Base-by-base conservation (phyloP, 2,329 filamentous ascomycete species). In the Penicillium sp. region DNA sequence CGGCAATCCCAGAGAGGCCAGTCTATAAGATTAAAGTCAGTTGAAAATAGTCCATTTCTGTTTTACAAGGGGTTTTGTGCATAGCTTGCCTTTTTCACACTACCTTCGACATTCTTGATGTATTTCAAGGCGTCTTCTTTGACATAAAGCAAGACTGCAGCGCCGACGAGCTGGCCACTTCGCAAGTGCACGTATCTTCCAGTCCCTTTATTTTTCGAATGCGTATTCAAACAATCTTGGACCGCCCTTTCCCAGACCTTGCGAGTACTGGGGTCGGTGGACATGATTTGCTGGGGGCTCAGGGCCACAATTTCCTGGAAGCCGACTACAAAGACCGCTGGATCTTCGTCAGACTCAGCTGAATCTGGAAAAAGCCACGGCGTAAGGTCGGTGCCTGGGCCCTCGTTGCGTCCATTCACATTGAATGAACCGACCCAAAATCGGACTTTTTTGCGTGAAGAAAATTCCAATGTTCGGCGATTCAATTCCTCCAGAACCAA, bases 291-390 rank as follows among this genome's bases (percentile, higher is more conserved):
- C 70, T 97, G 93, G 14, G 95, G 94, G 64, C 91, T 97, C 43
- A 99, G 78, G 68, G 96, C 90, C n/a, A 99, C 94, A 59, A 99
- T 97, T 73, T 99, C 94, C 69, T 99, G 94, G 65, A 99, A 97
- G 0, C 91, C 94, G 14, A 97, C 87, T 7, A 89, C 91, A 47
- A 96, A 86, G 35, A 99, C 89, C 55, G 93, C 89, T 6, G 94
- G 92, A 57, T 89, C 85, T 43, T 81, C 76, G 41, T 79, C 74
- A n/a, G 79, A 76, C 16, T 72, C 63, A 45, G 83, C 79, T 3
- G 84, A 72, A 5, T 84, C 81, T 4, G 81, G 75, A 67, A 89
- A 91, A 4, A 99, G 78, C 94, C 94, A 99, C 2, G 87, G 79
- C 0, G 89, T 88, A 11, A 99, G 78, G 68, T 97, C 92, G 59